Evolutionary conservation across 805 yeast genomes (phyloP).

Genomic region (Yarrowia alimentaria): DNA sequence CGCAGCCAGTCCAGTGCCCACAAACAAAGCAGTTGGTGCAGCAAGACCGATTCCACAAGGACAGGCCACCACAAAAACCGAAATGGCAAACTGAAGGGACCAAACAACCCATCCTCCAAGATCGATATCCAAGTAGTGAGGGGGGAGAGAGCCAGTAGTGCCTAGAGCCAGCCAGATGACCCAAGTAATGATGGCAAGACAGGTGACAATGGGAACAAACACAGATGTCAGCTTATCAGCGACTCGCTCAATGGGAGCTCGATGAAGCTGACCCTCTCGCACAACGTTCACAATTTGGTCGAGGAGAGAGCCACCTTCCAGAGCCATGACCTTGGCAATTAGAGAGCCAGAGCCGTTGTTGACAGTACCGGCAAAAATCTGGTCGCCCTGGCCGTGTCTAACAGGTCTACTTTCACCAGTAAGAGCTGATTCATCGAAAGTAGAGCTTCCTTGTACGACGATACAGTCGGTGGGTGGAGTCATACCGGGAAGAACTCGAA

Average conservation of each 20-base stretch:
- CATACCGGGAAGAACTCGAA: slow-evolving; percentile 45
- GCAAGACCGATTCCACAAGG: slow-evolving; percentile 86
- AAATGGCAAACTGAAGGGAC: slow-evolving; percentile 73
- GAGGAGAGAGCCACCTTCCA: slow-evolving; percentile 62
- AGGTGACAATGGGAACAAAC: slow-evolving; percentile 68
- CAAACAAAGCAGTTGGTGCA: slow-evolving; percentile 79
- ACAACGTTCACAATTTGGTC: slow-evolving; percentile 70
- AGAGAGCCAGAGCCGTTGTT: slow-evolving; percentile 58
- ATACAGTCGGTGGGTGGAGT: slow-evolving; percentile 74
- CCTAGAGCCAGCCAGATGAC: slow-evolving; percentile 65
- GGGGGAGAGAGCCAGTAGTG: slow-evolving; percentile 53
- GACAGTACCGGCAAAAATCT: slow-evolving; percentile 69
- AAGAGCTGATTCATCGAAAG: slow-evolving; percentile 83
- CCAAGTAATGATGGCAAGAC: slow-evolving; percentile 64
- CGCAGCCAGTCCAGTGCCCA: slow-evolving; percentile 78
- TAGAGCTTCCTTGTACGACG: slow-evolving; percentile 66
- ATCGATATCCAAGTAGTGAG: slow-evolving; percentile 56
- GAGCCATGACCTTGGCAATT: slow-evolving; percentile 54
- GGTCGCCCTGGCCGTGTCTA: slow-evolving; percentile 57
- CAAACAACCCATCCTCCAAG: slow-evolving; percentile 75
- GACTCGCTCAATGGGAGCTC: slow-evolving; percentile 69
- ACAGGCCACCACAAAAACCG: slow-evolving; percentile 80
- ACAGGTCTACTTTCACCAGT: slow-evolving; percentile 81
- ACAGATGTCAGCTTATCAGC: slow-evolving; percentile 69
- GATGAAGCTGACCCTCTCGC: slow-evolving; percentile 66